A percentile compares a stretch with the other conserved stretches of the same genome.
Conservation (phyloP, 768 basidiomycete species). For the Mycena belliarum region DNA sequence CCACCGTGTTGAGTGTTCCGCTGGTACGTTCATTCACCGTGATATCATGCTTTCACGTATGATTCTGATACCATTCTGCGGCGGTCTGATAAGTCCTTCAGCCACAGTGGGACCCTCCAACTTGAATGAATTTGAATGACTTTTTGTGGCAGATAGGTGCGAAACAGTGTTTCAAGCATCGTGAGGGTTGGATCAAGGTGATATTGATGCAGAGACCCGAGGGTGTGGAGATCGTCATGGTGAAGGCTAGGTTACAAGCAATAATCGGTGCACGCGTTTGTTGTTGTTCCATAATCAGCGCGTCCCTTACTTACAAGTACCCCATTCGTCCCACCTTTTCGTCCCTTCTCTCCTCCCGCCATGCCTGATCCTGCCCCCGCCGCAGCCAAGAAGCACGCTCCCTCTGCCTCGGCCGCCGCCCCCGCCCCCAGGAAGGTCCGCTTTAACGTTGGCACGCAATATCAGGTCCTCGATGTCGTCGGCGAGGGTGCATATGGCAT, state of each 20-base stretch:
- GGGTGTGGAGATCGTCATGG: slow-evolving; percentile 11
- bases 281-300: slow-evolving; percentile 13
- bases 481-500: slow-evolving; percentile 94
- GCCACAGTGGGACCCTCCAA: too few species aligned
- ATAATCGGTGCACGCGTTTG: slow-evolving; percentile 13
- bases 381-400: slow-evolving; percentile 34
- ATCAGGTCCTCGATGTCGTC: slow-evolving; percentile 84
- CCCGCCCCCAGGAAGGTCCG: slow-evolving; percentile 80
- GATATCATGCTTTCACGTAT: too few species aligned
- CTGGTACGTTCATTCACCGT: too few species aligned
- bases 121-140: too few species aligned
- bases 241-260: slow-evolving; percentile 5
- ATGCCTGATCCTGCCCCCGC: slow-evolving; percentile 23
- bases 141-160: too few species aligned
- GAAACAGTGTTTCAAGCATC: neutral
- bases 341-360: slow-evolving; percentile 4
- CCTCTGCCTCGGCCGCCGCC: slow-evolving; percentile 42
- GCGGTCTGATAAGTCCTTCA: too few species aligned
- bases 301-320: slow-evolving; percentile 19
- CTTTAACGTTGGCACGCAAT: slow-evolving; percentile 86
- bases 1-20: too few species aligned
- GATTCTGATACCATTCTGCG: too few species aligned
- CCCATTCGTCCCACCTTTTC: neutral
- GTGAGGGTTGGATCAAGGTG: slow-evolving; percentile 6
- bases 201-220: slow-evolving; percentile 2